Evolutionary conservation across 1,284 basidiomycete genomes (phyloP), one percentile per base, ranked within the genome.

Genomic region (Boletus sp.): DNA sequence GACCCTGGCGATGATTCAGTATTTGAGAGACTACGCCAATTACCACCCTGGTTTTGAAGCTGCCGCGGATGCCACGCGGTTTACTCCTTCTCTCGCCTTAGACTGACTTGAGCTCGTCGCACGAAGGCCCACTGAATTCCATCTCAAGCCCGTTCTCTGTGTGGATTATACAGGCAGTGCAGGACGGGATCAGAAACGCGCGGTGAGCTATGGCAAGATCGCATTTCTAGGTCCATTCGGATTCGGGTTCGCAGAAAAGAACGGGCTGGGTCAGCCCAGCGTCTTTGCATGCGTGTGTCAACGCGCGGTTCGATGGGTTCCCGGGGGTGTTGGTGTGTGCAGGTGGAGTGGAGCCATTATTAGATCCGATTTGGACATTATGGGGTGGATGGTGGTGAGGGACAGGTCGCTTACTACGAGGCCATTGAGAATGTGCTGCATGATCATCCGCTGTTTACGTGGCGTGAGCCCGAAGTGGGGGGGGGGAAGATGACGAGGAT

Each of bases 391-490:
- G 44, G 68, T 72, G 61, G 56, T 52, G 17, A 39, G 40, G 69
- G 70, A 10, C 66, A 69, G 35, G 71, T 81, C 3, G 61, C 58
- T 25, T 81, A 76, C 55, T 61, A 74, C 43, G 79, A 80, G 57
- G 71, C 69, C 2, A 64, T n/a, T n/a, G n/a, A 68, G 19, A 81
- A 81, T 60, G 73, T 65, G 12, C 49, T 76, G 5, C 82, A 84
- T 53, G 78, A 82, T 52, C 78, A 75, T 51, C 32, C 82, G 16
- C 54, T 69, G 20, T 71, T 79, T 41, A 25, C 57, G 2, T 77
- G 72, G 71, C 71, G 74, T 54, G 80, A 83, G 52, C 82, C 80
- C 0, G 80, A 84, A 62, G 66, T 75, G 44, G 72, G 67, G 4
- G 59, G 76, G 44, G n/a, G n/a, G n/a, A 72, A 74, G 1, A 56